Percentiles rank a stretch among this genome's conserved stretches.
Conservation (phyloP, 1,284 basidiomycete species). For the Melanopsichium pennsylvanicum region DNA sequence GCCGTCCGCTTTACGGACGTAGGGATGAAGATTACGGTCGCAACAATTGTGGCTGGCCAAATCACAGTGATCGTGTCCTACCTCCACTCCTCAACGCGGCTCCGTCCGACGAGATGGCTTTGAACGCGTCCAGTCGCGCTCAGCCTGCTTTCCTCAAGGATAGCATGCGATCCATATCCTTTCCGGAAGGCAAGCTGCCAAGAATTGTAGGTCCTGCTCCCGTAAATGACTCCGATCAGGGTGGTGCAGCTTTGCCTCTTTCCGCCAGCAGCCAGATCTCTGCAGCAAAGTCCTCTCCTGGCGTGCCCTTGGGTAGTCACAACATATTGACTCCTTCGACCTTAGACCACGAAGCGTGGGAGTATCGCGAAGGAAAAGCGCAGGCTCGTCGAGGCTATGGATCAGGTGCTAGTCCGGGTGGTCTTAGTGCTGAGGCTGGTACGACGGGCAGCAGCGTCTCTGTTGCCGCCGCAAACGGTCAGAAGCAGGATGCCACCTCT, state of each 20-base stretch:
- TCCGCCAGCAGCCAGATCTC: slow-evolving; percentile 15
- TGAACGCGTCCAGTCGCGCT: slow-evolving; percentile 3
- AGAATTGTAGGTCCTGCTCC: slow-evolving; percentile 15
- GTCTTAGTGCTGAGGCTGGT: slow-evolving; percentile 26
- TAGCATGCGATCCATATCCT: slow-evolving; percentile 35
- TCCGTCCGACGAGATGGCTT: background rate
- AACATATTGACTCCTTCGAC: slow-evolving; percentile 42
- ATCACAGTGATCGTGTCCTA: slow-evolving; percentile 23
- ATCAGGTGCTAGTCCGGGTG: slow-evolving; percentile 37
- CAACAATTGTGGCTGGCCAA: slow-evolving; percentile 32
- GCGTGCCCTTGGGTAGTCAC: slow-evolving; percentile 20
- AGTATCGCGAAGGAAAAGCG: slow-evolving; percentile 54
- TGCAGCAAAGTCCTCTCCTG: slow-evolving; percentile 6
- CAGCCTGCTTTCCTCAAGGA: slow-evolving; percentile 36
- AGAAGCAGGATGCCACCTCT: slow-evolving; percentile 14
- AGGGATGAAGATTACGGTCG: slow-evolving; percentile 22
- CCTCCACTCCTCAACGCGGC: slow-evolving; percentile 29
- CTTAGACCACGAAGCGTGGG: slow-evolving; percentile 49
- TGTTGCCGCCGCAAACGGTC: slow-evolving; percentile 20
- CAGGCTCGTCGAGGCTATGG: slow-evolving; percentile 41
- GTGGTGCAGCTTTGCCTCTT: slow-evolving; percentile 1
- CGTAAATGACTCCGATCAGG: slow-evolving; percentile 18
- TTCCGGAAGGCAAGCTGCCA: slow-evolving; percentile 38
- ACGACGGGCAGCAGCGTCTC: slow-evolving; percentile 40
- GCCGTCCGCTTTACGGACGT: slow-evolving; percentile 32